phyloP scores from a whole-genome alignment of 2,329 filamentous ascomycete species.

The Calycina herbarum region DNA sequence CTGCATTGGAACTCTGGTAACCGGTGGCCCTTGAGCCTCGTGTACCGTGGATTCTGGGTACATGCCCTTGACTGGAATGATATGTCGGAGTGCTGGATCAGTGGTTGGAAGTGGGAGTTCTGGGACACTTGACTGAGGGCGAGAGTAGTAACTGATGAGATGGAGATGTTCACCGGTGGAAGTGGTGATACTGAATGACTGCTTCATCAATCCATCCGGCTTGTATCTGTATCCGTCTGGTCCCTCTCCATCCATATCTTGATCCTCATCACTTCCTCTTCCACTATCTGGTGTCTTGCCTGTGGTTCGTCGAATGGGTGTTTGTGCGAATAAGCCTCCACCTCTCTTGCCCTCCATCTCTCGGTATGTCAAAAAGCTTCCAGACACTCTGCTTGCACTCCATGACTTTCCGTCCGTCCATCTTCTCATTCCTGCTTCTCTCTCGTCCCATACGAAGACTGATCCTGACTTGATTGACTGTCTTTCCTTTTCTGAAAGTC shows the following conservation, averaged over 20 bases:
- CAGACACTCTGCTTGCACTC: constrained; percentile 96
- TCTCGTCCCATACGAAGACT: constrained; percentile 99
- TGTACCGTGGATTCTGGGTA: constrained; percentile 95
- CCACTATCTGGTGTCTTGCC: constrained; percentile 83
- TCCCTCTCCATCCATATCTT: constrained; percentile 66
- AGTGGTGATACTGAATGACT: constrained; percentile 98
- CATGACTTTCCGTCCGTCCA: constrained; percentile 99
- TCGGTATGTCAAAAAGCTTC: constrained; percentile 94
- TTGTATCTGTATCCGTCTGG: constrained; percentile 94
- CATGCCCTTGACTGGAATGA: constrained; percentile 88
- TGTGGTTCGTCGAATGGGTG: constrained; percentile 53
- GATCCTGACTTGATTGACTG: constrained; percentile 95
- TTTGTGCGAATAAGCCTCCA: constrained; percentile 66
- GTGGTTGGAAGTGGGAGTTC: constrained; percentile 79
- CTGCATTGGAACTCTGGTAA: constrained; percentile 73
- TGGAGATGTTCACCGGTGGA: constrained; percentile 88
- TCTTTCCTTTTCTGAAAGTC: constrained; percentile 96
- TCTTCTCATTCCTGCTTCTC: constrained; percentile 94
- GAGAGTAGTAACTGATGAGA: constrained; percentile 94
- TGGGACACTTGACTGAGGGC: constrained; percentile 70
- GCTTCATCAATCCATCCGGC: constrained; percentile 97
- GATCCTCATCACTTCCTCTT: constrained; percentile 79
- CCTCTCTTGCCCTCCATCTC: constrained; percentile 99
- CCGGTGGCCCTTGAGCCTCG: constrained; percentile 77
- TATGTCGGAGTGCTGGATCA: constrained; percentile 77